Evolutionary conservation across 495 filamentous ascomycete genomes (phyloP).

Genomic region (Acidiella bohemica): DNA sequence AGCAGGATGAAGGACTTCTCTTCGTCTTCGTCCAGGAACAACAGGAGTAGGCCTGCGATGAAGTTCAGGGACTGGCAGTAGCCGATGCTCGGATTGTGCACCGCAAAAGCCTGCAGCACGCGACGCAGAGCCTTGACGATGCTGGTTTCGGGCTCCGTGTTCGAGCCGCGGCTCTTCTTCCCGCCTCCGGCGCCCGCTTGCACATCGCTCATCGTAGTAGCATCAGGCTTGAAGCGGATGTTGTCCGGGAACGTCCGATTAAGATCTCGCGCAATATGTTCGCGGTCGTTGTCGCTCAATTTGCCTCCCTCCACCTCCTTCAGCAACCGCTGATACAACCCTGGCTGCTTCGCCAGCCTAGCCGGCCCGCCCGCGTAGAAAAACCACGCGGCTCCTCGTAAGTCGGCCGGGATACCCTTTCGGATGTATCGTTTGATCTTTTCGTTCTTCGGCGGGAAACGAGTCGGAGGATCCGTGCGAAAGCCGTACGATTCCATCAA

Average conservation of each 20-base stretch:
- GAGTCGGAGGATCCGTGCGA: slow-evolving; percentile 51
- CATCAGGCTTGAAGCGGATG: slow-evolving; percentile 71
- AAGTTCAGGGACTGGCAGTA: slow-evolving; percentile 98
- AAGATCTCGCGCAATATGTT: slow-evolving; percentile 88
- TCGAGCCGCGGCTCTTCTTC: slow-evolving; percentile 3
- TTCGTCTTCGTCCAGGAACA: slow-evolving; percentile 64
- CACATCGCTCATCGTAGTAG: slow-evolving; percentile 12
- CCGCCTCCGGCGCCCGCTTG: slow-evolving; percentile 19
- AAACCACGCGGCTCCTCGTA: slow-evolving; percentile 90
- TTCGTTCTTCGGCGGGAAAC: slow-evolving; percentile 64
- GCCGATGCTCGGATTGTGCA: slow-evolving; percentile 77
- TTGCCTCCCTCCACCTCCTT: slow-evolving; percentile 47
- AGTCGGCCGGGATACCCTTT: slow-evolving; percentile 91
- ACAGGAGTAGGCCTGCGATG: slow-evolving; percentile 82
- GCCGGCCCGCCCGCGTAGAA: slow-evolving; percentile 87
- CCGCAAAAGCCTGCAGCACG: slow-evolving; percentile 77
- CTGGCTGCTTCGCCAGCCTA: slow-evolving; percentile 55
- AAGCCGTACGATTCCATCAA: slow-evolving; percentile 66
- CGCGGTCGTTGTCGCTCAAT: slow-evolving; percentile 56
- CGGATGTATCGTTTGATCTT: slow-evolving; percentile 82
- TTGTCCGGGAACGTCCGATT: slow-evolving; percentile 96
- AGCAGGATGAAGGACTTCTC: slow-evolving; percentile 93
- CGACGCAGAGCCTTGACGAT: slow-evolving; percentile 71
- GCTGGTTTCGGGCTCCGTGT: slow-evolving; percentile 47
- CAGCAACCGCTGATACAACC: slow-evolving; percentile 60